Evolutionary conservation across 495 filamentous ascomycete genomes (phyloP).

Genomic region (Bryoglossum gracile): DNA sequence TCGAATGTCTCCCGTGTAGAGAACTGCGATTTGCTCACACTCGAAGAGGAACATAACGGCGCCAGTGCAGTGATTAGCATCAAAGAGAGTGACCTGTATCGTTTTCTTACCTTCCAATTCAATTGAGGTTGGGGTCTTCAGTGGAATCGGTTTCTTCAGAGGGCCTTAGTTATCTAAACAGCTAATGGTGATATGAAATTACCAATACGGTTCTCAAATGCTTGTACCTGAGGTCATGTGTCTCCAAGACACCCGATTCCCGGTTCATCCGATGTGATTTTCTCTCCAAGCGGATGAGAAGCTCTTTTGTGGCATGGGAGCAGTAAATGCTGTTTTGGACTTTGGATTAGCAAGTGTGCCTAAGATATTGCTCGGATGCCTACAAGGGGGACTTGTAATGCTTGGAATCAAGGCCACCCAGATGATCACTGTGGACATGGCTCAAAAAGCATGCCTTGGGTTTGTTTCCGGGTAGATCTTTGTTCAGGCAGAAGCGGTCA

Average conservation of each 20-base stretch:
- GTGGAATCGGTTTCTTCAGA: constrained; percentile 67
- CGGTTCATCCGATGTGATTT: constrained; percentile 75
- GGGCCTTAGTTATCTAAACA: not conserved
- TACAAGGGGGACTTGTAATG: constrained; percentile 67
- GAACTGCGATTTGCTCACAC: constrained; percentile 60
- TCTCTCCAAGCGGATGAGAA: constrained; percentile 68
- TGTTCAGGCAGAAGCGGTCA: no score
- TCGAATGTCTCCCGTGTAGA: constrained; percentile 93
- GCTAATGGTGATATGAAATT: constrained; percentile 5
- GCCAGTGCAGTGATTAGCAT: constrained; percentile 90
- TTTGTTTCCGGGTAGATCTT: no score
- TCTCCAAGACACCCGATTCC: constrained; percentile 67
- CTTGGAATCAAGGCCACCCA: constrained; percentile 74
- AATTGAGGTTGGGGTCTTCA: constrained; percentile 73
- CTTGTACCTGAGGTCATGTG: constrained; percentile 59
- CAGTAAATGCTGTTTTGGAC: constrained; percentile 65
- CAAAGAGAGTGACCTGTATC: constrained; percentile 75
- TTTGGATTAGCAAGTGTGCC: no score
- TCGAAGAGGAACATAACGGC: constrained; percentile 93
- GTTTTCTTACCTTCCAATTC: constrained; percentile 60
- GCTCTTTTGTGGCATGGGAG: constrained; percentile 74
- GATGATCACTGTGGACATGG: constrained; percentile 90
- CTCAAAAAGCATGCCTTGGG: constrained; percentile 85
- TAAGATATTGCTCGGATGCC: constrained; percentile 19
- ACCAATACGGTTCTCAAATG: constrained; percentile 65